Evolutionary conservation across 2,329 filamentous ascomycete genomes (phyloP).

Genomic region (Graphilbum ipis-grandicollis): DNA sequence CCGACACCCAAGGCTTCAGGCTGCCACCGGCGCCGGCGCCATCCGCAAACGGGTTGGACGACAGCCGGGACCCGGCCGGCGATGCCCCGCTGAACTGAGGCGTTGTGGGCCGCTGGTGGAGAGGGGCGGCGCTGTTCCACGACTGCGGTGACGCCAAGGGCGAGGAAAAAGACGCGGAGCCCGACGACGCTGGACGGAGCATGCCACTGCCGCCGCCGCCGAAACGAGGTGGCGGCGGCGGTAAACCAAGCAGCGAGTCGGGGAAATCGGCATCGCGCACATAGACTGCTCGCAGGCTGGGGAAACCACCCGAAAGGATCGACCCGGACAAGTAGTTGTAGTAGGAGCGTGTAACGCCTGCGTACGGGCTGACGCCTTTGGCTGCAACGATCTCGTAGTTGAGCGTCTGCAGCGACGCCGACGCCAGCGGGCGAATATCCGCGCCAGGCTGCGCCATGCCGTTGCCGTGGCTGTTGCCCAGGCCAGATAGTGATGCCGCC

Average conservation of each 20-base stretch:
- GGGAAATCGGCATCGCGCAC: conserved; percentile 75
- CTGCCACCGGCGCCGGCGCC: too few species aligned
- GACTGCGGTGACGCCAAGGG: conserved; percentile 9
- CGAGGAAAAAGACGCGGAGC: conserved; percentile 12
- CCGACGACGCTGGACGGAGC: conserved; percentile 19
- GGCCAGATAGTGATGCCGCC: neutral
- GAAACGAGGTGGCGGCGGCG: conserved; percentile 35
- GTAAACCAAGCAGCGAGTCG: conserved; percentile 46
- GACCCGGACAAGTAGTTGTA: conserved; percentile 79
- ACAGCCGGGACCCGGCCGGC: too few species aligned
- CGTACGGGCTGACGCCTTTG: conserved; percentile 35
- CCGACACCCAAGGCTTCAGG: neutral
- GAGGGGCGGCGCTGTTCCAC: neutral
- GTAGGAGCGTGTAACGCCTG: conserved; percentile 42
- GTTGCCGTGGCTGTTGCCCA: neutral
- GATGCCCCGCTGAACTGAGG: too few species aligned
- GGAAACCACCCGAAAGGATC: conserved; percentile 58
- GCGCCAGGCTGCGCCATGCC: conserved; percentile 10
- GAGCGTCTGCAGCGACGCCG: conserved; percentile 50
- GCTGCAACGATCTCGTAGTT: conserved; percentile 67
- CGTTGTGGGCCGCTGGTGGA: too few species aligned
- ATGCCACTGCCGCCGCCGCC: conserved; percentile 11
- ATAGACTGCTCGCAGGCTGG: conserved; percentile 59
- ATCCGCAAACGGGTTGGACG: conserved; percentile 5
- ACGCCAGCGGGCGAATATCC: conserved; percentile 44